These are phyloP conservation scores for Wickerhamomyces silvicola DNA, from an alignment of 805 yeast species.

Conservation along the genomic window DNA sequence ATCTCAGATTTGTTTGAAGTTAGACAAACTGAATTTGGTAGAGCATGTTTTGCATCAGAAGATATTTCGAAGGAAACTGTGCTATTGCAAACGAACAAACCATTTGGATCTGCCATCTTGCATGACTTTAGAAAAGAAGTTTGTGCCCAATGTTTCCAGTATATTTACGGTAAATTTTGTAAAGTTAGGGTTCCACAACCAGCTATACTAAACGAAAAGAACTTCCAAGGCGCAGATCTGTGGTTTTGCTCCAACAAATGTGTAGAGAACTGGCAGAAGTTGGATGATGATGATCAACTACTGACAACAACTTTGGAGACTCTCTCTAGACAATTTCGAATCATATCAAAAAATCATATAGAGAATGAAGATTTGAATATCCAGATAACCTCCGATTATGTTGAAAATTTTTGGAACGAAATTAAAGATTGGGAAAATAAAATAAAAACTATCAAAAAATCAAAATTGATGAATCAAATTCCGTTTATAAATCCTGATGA, in stretches of 20 bases:
- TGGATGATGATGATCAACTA: constrained; percentile 33
- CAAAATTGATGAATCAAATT: constrained; percentile 29
- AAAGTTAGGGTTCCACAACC: constrained; percentile 30
- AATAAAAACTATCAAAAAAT: constrained; percentile 26
- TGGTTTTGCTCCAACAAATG: constrained; percentile 53
- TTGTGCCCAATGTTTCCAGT: constrained; percentile 47
- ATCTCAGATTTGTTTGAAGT: constrained; percentile 30
- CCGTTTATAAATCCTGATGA: constrained; percentile 49
- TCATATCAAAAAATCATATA: constrained; percentile 24
- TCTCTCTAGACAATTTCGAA: constrained; percentile 15
- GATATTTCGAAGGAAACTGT: constrained; percentile 35
- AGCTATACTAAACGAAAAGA: constrained; percentile 9
- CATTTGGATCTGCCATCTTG: constrained; percentile 42
- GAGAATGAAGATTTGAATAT: constrained; percentile 8
- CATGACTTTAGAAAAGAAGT: constrained; percentile 58
- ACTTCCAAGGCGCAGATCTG: constrained; percentile 33
- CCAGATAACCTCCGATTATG: constrained; percentile 13
- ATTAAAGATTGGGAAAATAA: constrained; percentile 32
- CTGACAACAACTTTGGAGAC: constrained; percentile 29
- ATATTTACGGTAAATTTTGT: constrained; percentile 40
- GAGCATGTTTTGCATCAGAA: constrained; percentile 49
- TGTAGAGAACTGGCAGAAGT: constrained; percentile 25
- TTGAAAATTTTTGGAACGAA: constrained; percentile 31
- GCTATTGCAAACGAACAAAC: constrained; percentile 33
- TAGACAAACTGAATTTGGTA: constrained; percentile 41